Percentiles rank a stretch among this genome's conserved stretches.
These are phyloP conservation scores for Neonectria faginata DNA, from an alignment of 2,329 filamentous ascomycete species.

Conservation along the genomic window DNA sequence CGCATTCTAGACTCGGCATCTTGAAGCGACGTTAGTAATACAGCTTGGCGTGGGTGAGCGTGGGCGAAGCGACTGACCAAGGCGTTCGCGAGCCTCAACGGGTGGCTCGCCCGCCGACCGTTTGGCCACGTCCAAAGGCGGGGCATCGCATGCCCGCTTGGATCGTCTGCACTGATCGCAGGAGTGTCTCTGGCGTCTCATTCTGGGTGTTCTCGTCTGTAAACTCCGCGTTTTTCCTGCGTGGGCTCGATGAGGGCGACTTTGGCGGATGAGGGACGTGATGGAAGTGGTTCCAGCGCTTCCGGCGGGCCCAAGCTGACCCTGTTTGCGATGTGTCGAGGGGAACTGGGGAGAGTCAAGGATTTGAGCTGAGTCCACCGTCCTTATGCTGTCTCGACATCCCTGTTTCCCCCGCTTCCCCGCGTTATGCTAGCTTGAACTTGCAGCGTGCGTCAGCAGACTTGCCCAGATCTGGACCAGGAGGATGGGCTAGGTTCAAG, in stretches of 20 bases:
- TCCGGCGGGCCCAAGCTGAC: not conserved
- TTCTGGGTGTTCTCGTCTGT: slow-evolving; percentile 10
- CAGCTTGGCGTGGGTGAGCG: not conserved
- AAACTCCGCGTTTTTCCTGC: not conserved
- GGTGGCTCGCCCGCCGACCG: slow-evolving; percentile 12
- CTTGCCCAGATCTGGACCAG: slow-evolving; percentile 12
- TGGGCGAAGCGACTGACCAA: slow-evolving; percentile 27
- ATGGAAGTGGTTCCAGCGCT: not conserved
- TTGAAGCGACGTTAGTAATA: not conserved
- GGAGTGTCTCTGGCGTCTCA: slow-evolving; percentile 43
- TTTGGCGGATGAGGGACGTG: not conserved
- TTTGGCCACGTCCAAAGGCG: slow-evolving; percentile 31
- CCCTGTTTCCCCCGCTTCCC: slow-evolving; percentile 26
- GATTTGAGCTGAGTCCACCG: slow-evolving; percentile 1
- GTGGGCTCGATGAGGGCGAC: not conserved
- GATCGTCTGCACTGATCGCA: slow-evolving; percentile 43
- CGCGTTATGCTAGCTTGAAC: slow-evolving; percentile 17
- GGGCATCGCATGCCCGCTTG: slow-evolving; percentile 42
- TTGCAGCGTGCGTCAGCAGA: slow-evolving; percentile 17
- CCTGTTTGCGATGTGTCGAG: not conserved
- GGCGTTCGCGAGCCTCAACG: slow-evolving; percentile 22
- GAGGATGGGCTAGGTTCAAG: slow-evolving; percentile 1
- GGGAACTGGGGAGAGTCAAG: slow-evolving; percentile 1
- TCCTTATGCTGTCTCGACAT: slow-evolving; percentile 1
- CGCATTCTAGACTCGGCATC: slow-evolving; percentile 3